Evolutionary conservation across 768 basidiomycete species (phyloP).

Genomic region (Termitomyces sp.): DNA sequence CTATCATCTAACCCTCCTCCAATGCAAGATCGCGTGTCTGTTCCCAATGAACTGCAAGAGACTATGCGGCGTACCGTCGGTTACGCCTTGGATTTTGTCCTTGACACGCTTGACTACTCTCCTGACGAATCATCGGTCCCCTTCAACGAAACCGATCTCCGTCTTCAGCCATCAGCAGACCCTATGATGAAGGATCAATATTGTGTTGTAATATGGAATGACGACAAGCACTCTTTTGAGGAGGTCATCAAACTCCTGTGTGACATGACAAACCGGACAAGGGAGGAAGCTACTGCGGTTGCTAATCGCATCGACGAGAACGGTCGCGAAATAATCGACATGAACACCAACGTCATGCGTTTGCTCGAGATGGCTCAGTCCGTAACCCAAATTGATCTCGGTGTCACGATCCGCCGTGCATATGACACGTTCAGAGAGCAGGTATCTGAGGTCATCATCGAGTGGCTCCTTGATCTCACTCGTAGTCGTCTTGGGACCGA

Average conservation of each 20-base stretch:
- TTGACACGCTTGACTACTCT: conserved; percentile 78
- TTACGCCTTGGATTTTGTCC: conserved; percentile 76
- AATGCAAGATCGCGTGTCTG: conserved; percentile 48
- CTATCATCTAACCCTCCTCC: conserved; percentile 52
- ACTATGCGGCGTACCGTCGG: conserved; percentile 69
- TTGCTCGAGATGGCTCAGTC: conserved; percentile 76
- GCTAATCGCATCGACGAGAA: conserved; percentile 66
- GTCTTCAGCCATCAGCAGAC: conserved; percentile 70
- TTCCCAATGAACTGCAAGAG: conserved; percentile 67
- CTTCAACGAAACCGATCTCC: conserved; percentile 59
- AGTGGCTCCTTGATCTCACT: conserved; percentile 82
- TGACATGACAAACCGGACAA: conserved; percentile 47
- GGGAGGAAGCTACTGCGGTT: conserved; percentile 52
- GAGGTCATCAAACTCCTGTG: conserved; percentile 76
- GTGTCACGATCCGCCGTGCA: conserved; percentile 82
- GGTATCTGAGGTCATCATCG: conserved; percentile 75
- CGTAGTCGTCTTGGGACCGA: conserved; percentile 66
- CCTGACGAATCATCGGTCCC: conserved; percentile 76
- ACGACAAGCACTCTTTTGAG: conserved; percentile 92
- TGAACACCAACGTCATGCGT: conserved; percentile 44
- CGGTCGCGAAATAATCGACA: conserved; percentile 83
- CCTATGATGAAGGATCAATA: conserved; percentile 77
- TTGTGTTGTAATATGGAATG: conserved; percentile 89
- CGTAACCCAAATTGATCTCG: conserved; percentile 85
- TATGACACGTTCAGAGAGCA: conserved; percentile 89